Evolutionary conservation across 257 asterid species (phyloP), one percentile per base, ranked within the genome.

Genomic region (Solanum habrochaites): DNA sequence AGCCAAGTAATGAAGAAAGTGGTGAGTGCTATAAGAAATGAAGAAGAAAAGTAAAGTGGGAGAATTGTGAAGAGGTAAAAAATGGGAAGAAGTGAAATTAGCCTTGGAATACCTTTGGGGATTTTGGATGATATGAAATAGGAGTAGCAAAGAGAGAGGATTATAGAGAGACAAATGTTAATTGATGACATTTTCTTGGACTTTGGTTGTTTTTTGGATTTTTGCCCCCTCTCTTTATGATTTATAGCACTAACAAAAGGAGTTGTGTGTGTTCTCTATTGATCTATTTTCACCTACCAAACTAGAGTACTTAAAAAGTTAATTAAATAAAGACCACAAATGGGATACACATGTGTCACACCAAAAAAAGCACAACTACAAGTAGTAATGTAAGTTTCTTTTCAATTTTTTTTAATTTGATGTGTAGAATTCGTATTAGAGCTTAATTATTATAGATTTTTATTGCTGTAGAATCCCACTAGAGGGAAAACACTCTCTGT

Each of bases 1-100:
- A 89, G 95, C 98, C 98, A 96, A 84, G 90, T 92, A 7, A 96
- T 91, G 93, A 90, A 94, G 83, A 95, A 92, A 84, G 82, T 32
- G 62, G 98, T 87, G 89, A 56, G 18, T 88, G 35, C 83, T 80
- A 87, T 16, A 56, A 25, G 13, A 70, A 85, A 69, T 42, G 87
- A n/a, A 93, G 93, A 31, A 88, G 92, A 86, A 90, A 1, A 86
- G 90, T 88, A 85, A 90, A 83, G 91, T 93, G 91, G 91, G 52
- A 85, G 87, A 14, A 72, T 49, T 60, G 78, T 69, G 77, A 87
- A 85, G 81, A 89, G 37, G 56, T 62, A 87, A 69, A 87, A 9
- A 11, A 89, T 66, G 20, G 91, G 91, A 11, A 87, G 74, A n/a
- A 89, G 81, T 42, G 90, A 87, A 11, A 89, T 16, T 9, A 87